phyloP scores from a whole-genome alignment of 345 rosid genomes.

The Eucalyptus brandiana region DNA sequence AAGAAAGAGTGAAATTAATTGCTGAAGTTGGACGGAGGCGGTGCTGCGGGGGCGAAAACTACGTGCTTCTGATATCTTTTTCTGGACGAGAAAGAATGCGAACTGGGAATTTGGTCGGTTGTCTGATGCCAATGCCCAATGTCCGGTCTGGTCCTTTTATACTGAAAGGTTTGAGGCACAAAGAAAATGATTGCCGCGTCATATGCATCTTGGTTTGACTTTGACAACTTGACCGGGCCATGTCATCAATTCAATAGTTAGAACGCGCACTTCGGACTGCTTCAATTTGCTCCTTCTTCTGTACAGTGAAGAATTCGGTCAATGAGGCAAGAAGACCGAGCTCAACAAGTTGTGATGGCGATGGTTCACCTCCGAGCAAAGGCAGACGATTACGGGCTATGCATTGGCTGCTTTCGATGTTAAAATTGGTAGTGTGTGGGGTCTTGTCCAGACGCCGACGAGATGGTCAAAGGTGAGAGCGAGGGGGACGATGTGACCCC shows the following conservation, averaged over 20 bases:
- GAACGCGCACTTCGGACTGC: background rate
- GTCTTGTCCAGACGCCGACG: background rate
- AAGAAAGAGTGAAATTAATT: background rate
- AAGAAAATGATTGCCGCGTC: background rate
- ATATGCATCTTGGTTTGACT: background rate
- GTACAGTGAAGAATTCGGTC: background rate
- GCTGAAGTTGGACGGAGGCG: background rate
- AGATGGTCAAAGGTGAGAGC: background rate
- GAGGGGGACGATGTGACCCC: background rate
- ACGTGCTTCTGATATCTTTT: background rate
- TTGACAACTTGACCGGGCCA: background rate
- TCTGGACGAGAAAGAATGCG: background rate
- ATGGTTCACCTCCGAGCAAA: background rate
- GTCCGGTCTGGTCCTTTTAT: background rate
- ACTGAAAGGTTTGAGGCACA: background rate
- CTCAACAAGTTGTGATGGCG: background rate
- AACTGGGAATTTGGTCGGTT: background rate
- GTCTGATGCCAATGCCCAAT: background rate
- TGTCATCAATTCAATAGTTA: background rate
- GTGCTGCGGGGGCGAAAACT: background rate
- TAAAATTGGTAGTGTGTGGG: background rate
- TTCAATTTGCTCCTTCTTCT: background rate
- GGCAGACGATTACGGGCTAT: background rate
- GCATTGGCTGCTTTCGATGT: background rate
- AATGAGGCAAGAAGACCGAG: background rate